phyloP scores from a whole-genome alignment of 1,284 basidiomycete species.

The Sanghuangporus weigelae region DNA sequence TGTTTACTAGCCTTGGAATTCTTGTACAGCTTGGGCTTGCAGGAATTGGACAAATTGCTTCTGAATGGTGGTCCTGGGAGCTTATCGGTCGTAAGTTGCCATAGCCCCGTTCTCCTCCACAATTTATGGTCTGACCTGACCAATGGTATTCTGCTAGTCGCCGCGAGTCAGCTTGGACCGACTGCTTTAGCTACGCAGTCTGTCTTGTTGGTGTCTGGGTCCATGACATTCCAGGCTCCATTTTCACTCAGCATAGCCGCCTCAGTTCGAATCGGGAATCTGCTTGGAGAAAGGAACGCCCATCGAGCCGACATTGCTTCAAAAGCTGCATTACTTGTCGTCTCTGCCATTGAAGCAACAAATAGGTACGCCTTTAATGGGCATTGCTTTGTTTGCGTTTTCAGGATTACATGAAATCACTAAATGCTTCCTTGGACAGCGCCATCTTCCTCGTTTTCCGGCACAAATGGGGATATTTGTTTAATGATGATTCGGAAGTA shows the following conservation, averaged over 20 bases:
- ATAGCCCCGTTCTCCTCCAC: background rate
- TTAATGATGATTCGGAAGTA: slow-evolving; percentile 67
- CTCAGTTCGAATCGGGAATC: slow-evolving; percentile 84
- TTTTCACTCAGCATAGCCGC: slow-evolving; percentile 77
- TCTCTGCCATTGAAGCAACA: slow-evolving; percentile 47
- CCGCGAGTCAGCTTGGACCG: slow-evolving; percentile 43
- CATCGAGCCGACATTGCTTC: slow-evolving; percentile 63
- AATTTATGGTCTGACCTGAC: background rate
- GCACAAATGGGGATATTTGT: slow-evolving; percentile 73
- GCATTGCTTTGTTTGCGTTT: slow-evolving; percentile 12
- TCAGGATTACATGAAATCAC: background rate
- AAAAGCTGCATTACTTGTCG: slow-evolving; percentile 53
- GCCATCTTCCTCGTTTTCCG: slow-evolving; percentile 69
- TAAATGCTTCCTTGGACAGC: slow-evolving; percentile 31
- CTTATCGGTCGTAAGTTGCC: slow-evolving; percentile 47
- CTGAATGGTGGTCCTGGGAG: slow-evolving; percentile 94
- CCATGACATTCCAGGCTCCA: slow-evolving; percentile 82
- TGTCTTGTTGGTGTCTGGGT: slow-evolving; percentile 65
- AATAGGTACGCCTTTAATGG: slow-evolving; percentile 44
- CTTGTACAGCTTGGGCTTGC: slow-evolving; percentile 75
- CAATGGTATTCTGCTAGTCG: background rate
- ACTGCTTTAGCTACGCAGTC: slow-evolving; percentile 65
- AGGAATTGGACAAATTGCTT: slow-evolving; percentile 62
- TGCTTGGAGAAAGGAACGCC: slow-evolving; percentile 70
- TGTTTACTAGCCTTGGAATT: slow-evolving; percentile 68